Evolutionary conservation across 352 stramenopile genomes (phyloP), one percentile per base, ranked within the genome.

Genomic region (Phytophthora pseudosyringae): DNA sequence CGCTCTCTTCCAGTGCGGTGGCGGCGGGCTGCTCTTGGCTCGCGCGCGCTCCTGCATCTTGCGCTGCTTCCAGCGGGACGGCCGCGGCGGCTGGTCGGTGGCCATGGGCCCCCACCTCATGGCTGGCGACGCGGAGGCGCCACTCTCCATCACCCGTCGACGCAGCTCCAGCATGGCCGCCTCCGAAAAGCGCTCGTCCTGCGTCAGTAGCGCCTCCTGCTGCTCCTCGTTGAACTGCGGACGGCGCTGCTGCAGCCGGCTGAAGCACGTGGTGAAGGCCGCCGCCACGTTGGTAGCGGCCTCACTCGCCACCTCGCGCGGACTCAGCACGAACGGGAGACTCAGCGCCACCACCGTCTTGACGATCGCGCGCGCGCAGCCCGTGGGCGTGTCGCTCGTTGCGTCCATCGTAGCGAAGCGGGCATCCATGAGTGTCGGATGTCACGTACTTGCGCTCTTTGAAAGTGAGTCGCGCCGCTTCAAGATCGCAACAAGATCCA

Each of bases 171-270:
- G 68, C 77, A 89, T 89, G 15, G 80, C 81, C 2, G 80, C 76
- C 59, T 89, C 78, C 0, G 80, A 78, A 32, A 82, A 73, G 28
- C 69, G 51, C 47, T 75, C 71, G 49, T 76, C 72, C 26, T 85
- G 75, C 4, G 78, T 89, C 5, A 91, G 75, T 33, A 93, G 65
- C 53, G 84, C 83, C 16, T 81, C 76, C 65, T 90, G 74, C 46
- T 91, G 80, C 64, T 93, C 84, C 40, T 90, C 75, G 48, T 89
- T 77, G 59, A 93, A 93, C 59, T 93, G 81, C 33, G 64, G 45
- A 12, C 79, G 81, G 1, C 75, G 74, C 21, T 71, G 61, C 12
- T 21, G 54, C 53, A 87, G 40, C 12, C 74, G 67, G 48, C 74
- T 80, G 50, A 93, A 88, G 59, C 84, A 93, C 38, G 48, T 56